A percentile compares a stretch with the other conserved stretches of the same genome.
These are phyloP conservation scores for Closterium sp. DNA, from an alignment of 139 green algal species.

Conservation along the genomic window DNA sequence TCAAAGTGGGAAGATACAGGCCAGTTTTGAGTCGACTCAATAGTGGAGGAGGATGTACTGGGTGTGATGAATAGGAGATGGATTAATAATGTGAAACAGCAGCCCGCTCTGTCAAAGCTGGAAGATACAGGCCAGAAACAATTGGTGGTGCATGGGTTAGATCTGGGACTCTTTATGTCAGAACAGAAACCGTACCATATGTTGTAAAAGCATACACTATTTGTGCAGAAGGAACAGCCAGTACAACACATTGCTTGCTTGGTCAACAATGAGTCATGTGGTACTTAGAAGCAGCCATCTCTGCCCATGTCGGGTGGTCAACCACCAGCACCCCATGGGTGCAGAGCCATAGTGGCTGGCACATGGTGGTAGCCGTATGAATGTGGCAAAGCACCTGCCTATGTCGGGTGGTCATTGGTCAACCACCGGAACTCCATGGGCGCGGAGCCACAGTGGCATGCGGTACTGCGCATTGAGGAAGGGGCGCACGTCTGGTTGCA, in stretches of 20 bases:
- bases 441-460: slow-evolving; percentile 56
- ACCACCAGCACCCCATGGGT: slow-evolving; percentile 22
- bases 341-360: slow-evolving; percentile 51
- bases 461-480: slow-evolving; percentile 49
- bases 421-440: slow-evolving; percentile 8
- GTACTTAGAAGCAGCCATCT: background rate
- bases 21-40: background rate
- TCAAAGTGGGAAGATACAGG: no score
- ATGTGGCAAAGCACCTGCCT: no score
- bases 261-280: no score
- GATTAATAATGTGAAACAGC: background rate
- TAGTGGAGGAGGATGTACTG: background rate
- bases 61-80: background rate
- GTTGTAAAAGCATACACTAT: no score
- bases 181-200: no score
- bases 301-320: background rate
- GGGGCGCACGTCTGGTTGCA: slow-evolving; percentile 60
- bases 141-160: no score
- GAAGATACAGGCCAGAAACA: no score
- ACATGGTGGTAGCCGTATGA: no score
- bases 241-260: no score
- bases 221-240: no score
- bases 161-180: no score
- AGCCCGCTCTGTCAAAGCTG: background rate
- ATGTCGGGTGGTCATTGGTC: slow-evolving; percentile 4